Conservation (phyloP, 2,329 filamentous ascomycete genomes). For the Ceratocystis diversiconidia region DNA sequence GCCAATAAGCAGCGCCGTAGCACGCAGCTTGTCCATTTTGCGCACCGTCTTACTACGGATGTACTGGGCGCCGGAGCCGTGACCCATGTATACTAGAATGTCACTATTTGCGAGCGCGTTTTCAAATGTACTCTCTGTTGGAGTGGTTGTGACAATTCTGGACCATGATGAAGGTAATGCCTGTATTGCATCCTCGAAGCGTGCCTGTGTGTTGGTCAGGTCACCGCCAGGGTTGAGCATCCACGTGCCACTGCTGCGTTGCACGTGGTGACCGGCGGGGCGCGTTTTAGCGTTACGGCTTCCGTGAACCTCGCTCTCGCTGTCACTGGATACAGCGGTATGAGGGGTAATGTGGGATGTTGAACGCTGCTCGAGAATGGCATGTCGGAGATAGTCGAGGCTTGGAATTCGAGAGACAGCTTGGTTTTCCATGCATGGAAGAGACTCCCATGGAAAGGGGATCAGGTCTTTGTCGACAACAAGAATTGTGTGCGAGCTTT, state of each 20-base stretch:
- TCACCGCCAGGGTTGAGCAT: slow-evolving; percentile 85
- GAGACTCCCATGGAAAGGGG: slow-evolving; percentile 86
- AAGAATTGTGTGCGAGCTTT: slow-evolving; percentile 60
- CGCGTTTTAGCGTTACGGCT: slow-evolving; percentile 21
- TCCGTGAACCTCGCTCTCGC: background rate
- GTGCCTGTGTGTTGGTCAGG: slow-evolving; percentile 62
- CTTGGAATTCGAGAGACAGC: slow-evolving; percentile 83
- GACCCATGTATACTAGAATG: slow-evolving; percentile 84
- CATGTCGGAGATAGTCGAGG: slow-evolving; percentile 62
- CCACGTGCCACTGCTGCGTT: slow-evolving; percentile 47
- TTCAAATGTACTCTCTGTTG: slow-evolving; percentile 66
- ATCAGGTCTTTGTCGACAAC: slow-evolving; percentile 86
- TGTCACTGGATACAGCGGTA: slow-evolving; percentile 7
- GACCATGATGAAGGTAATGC: slow-evolving; percentile 57
- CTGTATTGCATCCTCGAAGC: slow-evolving; percentile 42
- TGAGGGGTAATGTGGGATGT: slow-evolving; percentile 15
- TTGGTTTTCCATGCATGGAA: slow-evolving; percentile 66
- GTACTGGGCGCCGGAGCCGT: slow-evolving; percentile 89
- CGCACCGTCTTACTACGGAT: slow-evolving; percentile 74
- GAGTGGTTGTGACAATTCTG: slow-evolving; percentile 51
- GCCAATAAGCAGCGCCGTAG: slow-evolving; percentile 80
- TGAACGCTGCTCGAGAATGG: slow-evolving; percentile 45
- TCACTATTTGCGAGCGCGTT: slow-evolving; percentile 49
- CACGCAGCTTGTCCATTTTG: slow-evolving; percentile 56
- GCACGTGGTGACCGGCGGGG: slow-evolving; percentile 38